phyloP scores from a whole-genome alignment of 2,329 filamentous ascomycete species.

The Sclerotinia minor region DNA sequence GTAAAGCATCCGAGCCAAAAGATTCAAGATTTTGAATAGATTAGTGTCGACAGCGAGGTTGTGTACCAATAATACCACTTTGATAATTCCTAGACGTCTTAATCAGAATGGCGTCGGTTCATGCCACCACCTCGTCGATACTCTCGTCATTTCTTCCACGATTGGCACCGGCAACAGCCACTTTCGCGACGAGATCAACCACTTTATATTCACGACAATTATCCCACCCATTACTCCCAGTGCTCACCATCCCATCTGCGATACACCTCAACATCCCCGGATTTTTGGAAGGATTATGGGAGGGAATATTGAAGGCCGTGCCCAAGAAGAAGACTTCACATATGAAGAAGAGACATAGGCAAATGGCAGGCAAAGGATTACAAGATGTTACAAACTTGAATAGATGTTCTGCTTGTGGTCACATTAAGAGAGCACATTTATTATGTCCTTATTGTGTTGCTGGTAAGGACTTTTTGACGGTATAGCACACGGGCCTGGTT shows the following conservation, averaged over 20 bases:
- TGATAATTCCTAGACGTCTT: background rate
- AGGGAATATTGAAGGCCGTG: conserved; percentile 85
- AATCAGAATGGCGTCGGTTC: conserved; percentile 49
- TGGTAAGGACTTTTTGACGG: conserved; percentile 55
- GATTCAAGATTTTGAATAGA: conserved; percentile 19
- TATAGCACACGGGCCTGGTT: background rate
- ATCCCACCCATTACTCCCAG: conserved; percentile 51
- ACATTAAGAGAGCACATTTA: conserved; percentile 82
- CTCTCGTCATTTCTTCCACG: conserved; percentile 57
- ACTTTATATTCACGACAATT: conserved; percentile 50
- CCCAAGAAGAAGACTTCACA: conserved; percentile 99
- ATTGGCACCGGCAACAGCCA: conserved; percentile 48
- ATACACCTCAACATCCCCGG: conserved; percentile 64
- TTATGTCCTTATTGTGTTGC: conserved; percentile 84
- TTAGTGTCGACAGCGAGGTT: background rate
- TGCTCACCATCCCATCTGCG: conserved; percentile 59
- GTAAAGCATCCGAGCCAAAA: conserved; percentile 8
- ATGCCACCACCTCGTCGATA: conserved; percentile 45
- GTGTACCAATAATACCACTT: background rate
- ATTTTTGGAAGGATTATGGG: conserved; percentile 83
- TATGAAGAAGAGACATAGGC: conserved; percentile 88
- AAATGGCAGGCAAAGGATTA: conserved; percentile 92
- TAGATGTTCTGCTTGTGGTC: conserved; percentile 85
- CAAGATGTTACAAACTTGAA: conserved; percentile 87
- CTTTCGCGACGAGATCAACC: conserved; percentile 48